phyloP scores from a whole-genome alignment of 139 green algal species.

The Volvox africanus region DNA sequence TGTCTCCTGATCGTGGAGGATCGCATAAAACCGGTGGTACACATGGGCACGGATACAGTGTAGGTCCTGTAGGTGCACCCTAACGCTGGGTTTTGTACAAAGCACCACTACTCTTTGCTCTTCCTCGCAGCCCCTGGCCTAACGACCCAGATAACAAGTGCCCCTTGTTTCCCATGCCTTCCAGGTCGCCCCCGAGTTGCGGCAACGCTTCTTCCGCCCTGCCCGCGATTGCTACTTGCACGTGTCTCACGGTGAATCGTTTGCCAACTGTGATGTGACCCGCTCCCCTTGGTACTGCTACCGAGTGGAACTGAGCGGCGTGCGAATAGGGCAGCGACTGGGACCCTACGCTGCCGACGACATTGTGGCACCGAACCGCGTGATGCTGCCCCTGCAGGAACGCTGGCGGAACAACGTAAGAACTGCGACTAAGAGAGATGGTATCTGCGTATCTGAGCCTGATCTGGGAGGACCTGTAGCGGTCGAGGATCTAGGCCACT shows the following conservation, averaged over 20 bases:
- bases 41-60: too few relatives aligned
- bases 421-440: too few relatives aligned
- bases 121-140: too few relatives aligned
- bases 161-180: not conserved
- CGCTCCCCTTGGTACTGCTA: conserved; percentile 33
- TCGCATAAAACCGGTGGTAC: too few relatives aligned
- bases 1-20: too few relatives aligned
- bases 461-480: too few relatives aligned
- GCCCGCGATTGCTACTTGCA: conserved; percentile 5
- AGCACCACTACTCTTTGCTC: too few relatives aligned
- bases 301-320: not conserved
- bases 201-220: not conserved
- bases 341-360: conserved; percentile 32
- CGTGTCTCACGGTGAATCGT: not conserved
- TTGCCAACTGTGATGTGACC: not conserved
- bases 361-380: conserved; percentile 24
- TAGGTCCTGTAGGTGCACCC: too few relatives aligned
- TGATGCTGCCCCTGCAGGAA: conserved; percentile 18
- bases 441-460: too few relatives aligned
- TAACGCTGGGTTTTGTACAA: too few relatives aligned
- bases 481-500: too few relatives aligned
- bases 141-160: too few relatives aligned
- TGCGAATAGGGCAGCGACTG: not conserved
- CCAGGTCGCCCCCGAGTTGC: conserved; percentile 19
- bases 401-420: conserved; percentile 42